Base-by-base conservation (phyloP, 2,329 filamentous ascomycete genomes). In the Lithohypha guttulata region DNA sequence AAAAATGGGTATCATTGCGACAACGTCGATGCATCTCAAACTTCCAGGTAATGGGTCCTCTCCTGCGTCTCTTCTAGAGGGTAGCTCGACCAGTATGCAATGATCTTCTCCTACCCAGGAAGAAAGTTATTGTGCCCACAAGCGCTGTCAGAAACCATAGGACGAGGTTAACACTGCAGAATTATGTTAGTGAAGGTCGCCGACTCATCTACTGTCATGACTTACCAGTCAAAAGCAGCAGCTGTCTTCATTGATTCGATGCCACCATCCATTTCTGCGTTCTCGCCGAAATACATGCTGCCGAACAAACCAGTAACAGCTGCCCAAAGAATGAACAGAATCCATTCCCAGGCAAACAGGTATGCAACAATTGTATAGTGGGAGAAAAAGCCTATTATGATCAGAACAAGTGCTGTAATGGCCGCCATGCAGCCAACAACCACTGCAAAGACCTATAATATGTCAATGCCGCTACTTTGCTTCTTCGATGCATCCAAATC, bases 221-320 rank as follows among this genome's bases (percentile, higher is more conserved):
- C 23, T 22, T 31, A 36, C 32, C 93, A 59, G 58, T 89, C 81
- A 31, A 93, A 69, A 82, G 84, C 93, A 11, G 91, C 83, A 4
- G 84, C 83, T 55, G 79, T 77, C 64, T 86, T 85, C 85, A 94
- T 93, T 41, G 83, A 72, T 49, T 68, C 63, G 42, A 89, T 70
- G 34, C 71, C 77, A 27, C 53, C 51, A 55, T 83, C 70, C 10
- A 77, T 77, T 55, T 81, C 67, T 0, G 78, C 58, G 42, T 84
- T 59, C 52, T 78, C 77, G 39, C 73, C 60, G 55, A 93, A 81
- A 66, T 80, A 94, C 69, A 89, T 75, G 51, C 71, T 77, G 39
- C 79, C 86, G 56, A 94, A 94, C 44, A 91, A 65, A 13, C 84
- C 86, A 57, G 93, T 93, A 4, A 91, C 68, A 2, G 77, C 74